Evolutionary conservation across 768 basidiomycete species (phyloP).

Genomic region (Suillus paluster): DNA sequence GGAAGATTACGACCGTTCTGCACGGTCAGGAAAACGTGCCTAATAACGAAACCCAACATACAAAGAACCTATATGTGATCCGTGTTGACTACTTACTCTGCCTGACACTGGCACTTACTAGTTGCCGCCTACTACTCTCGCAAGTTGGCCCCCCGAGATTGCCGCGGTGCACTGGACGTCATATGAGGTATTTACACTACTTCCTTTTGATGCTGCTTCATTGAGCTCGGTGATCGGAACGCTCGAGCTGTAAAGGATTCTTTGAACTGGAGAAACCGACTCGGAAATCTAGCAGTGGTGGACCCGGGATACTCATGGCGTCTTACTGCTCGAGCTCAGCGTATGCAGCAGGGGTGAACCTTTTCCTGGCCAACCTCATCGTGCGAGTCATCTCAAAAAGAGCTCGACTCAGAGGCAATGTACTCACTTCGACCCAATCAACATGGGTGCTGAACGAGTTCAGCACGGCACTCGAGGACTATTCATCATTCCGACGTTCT

Average conservation of each 20-base stretch:
- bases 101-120: no score
- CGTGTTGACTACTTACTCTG: no score
- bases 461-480: no score
- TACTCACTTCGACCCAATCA: background rate
- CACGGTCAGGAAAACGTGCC: no score
- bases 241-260: background rate
- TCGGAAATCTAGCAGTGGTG: background rate
- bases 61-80: no score
- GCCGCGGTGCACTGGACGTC: no score
- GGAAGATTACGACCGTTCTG: no score
- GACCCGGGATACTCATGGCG: background rate
- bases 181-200: no score
- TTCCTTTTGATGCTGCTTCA: background rate
- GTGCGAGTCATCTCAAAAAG: background rate
- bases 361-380: background rate
- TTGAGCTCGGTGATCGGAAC: background rate
- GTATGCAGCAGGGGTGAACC: background rate
- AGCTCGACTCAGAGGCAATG: background rate
- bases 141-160: background rate
- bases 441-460: background rate
- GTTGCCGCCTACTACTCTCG: no score
- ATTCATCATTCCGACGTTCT: background rate
- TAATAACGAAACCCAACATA: no score
- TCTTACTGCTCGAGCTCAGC: background rate
- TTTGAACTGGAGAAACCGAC: background rate